Evolutionary conservation across 257 asterid species (phyloP).

Genomic region (Solanum appendiculatum): DNA sequence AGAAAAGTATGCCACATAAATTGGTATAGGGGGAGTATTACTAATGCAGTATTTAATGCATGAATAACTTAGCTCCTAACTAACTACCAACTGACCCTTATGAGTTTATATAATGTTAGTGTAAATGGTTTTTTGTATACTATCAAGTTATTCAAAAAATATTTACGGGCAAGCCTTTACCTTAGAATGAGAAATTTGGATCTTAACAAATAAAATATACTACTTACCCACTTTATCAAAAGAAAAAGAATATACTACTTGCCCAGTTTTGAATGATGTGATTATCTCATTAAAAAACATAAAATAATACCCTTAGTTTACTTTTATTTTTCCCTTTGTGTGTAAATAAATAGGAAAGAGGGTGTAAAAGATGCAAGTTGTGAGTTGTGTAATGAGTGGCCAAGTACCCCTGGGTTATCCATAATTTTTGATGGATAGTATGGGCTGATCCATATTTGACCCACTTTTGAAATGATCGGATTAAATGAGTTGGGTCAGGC

Average conservation of each 20-base stretch:
- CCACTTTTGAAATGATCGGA: neutral
- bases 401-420: neutral
- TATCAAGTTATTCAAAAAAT: neutral
- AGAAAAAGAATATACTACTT: neutral
- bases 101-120: neutral
- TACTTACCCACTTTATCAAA: neutral
- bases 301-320: neutral
- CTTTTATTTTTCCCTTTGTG: neutral
- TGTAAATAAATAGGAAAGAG: neutral
- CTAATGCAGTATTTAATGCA: neutral
- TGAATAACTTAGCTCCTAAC: too few species aligned
- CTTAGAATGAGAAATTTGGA: neutral
- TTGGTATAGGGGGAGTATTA: neutral
- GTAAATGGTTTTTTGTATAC: neutral
- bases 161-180: neutral
- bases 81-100: neutral
- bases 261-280: neutral
- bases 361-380: neutral
- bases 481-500: neutral
- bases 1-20: neutral
- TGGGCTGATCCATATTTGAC: neutral
- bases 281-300: neutral
- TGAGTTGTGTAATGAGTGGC: neutral
- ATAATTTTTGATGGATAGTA: neutral
- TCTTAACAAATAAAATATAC: neutral